Conservation (phyloP, 2,329 filamentous ascomycete genomes). For the Pseudocercospora vitis region DNA sequence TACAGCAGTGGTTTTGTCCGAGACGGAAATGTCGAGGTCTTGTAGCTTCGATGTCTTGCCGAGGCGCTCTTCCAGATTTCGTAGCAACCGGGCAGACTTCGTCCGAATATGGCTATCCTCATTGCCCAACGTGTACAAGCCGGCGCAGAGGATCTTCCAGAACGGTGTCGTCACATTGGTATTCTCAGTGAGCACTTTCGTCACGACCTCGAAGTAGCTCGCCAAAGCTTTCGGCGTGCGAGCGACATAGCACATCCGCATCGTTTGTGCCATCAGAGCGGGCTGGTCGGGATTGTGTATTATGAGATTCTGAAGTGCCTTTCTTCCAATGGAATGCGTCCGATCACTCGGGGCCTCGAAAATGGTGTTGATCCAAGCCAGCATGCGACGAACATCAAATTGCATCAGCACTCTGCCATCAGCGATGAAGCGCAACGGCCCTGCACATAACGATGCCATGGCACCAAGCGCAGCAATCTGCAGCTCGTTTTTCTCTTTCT, state of each 20-base stretch:
- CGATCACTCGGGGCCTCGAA: constrained; percentile 90
- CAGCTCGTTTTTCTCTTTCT: constrained; percentile 93
- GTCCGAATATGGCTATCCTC: constrained; percentile 85
- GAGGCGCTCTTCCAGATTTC: constrained; percentile 73
- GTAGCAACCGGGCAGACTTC: constrained; percentile 79
- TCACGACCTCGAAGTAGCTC: constrained; percentile 93
- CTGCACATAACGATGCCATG: constrained; percentile 87
- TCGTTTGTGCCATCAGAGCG: constrained; percentile 83
- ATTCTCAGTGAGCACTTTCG: constrained; percentile 77
- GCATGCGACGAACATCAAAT: constrained; percentile 89
- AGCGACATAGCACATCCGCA: constrained; percentile 84
- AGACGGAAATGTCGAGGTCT: constrained; percentile 97
- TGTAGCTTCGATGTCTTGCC: constrained; percentile 86
- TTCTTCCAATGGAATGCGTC: constrained; percentile 83
- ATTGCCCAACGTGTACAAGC: constrained; percentile 88
- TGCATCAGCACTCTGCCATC: constrained; percentile 84
- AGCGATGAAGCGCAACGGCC: constrained; percentile 80
- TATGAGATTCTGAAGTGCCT: constrained; percentile 85
- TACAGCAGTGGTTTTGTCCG: constrained; percentile 95
- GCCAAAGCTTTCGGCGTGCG: constrained; percentile 74
- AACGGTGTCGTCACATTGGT: constrained; percentile 79
- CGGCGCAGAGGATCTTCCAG: constrained; percentile 86
- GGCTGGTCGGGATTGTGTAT: constrained; percentile 85
- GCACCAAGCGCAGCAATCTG: constrained; percentile 87
- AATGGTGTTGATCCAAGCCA: constrained; percentile 93